Evolutionary conservation across 768 basidiomycete species (phyloP).

Genomic region (Pisolithus sp.): DNA sequence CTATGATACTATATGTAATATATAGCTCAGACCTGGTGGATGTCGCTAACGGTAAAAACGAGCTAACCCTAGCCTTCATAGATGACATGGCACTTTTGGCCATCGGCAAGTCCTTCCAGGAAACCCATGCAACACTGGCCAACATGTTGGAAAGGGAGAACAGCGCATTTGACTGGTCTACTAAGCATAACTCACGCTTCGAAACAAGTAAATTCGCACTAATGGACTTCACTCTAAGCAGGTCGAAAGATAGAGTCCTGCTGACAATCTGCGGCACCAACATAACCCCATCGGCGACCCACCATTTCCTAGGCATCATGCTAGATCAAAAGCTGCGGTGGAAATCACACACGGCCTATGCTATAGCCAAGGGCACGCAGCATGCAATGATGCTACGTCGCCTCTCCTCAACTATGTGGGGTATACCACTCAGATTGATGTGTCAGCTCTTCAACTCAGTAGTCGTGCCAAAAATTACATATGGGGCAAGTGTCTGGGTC

Average conservation of each 20-base stretch:
- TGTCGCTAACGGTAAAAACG: neutral
- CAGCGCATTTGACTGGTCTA: neutral
- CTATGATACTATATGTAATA: neutral
- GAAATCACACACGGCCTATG: neutral
- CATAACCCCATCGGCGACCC: neutral
- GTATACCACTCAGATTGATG: too few species aligned
- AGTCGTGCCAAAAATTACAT: too few species aligned
- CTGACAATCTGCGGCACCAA: neutral
- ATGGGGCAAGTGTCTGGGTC: neutral
- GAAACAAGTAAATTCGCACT: neutral
- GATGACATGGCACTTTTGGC: neutral
- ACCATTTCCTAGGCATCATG: conserved; percentile 1
- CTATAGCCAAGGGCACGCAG: neutral
- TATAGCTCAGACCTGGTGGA: neutral
- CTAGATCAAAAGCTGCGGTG: conserved; percentile 1
- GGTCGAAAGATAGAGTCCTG: too few species aligned
- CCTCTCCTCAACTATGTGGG: too few species aligned
- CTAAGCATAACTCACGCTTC: neutral
- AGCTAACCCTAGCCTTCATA: neutral
- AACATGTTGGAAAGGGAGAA: neutral
- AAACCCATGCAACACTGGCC: too few species aligned
- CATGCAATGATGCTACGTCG: neutral
- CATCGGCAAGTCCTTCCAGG: neutral
- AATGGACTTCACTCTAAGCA: neutral
- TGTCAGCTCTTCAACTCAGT: neutral